phyloP scores from a whole-genome alignment of 495 filamentous ascomycete genomes.

The Penicillium manginii region DNA sequence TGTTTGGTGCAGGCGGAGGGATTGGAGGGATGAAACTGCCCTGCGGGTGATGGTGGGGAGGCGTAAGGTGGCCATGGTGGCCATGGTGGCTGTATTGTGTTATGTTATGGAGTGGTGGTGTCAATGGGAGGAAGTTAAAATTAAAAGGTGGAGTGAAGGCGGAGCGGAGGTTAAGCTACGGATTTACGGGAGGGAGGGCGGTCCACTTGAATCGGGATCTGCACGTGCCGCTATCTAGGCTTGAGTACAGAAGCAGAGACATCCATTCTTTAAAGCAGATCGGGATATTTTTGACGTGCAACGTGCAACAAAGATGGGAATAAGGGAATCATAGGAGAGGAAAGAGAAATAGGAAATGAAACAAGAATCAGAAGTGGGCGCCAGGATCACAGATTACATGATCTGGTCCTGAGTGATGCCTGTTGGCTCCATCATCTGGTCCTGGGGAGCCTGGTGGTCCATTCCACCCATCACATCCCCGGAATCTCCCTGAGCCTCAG shows the following conservation, averaged over 20 bases:
- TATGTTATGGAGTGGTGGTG: too few relatives aligned
- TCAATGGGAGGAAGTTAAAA: neutral
- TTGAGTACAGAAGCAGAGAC: slow-evolving; percentile 17
- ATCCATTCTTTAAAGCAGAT: slow-evolving; percentile 18
- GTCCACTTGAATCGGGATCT: slow-evolving; percentile 4
- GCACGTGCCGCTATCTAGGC: slow-evolving; percentile 11
- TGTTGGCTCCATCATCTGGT: slow-evolving; percentile 6
- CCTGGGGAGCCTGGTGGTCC: slow-evolving; percentile 45
- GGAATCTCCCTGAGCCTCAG: neutral
- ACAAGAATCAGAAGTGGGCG: slow-evolving; percentile 1
- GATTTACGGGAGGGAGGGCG: neutral
- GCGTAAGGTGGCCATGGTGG: neutral
- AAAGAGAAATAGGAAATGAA: slow-evolving; percentile 16
- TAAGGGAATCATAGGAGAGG: slow-evolving; percentile 33
- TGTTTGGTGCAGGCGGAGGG: slow-evolving; percentile 3
- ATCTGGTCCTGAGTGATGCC: slow-evolving; percentile 95
- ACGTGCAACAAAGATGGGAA: slow-evolving; percentile 18
- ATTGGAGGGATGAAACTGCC: neutral
- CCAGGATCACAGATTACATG: slow-evolving; percentile 62
- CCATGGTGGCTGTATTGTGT: neutral
- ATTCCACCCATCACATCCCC: slow-evolving; percentile 78
- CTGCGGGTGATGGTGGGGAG: neutral
- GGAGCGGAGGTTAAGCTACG: slow-evolving; percentile 6
- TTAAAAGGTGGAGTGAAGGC: neutral
- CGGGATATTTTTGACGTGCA: slow-evolving; percentile 6